Base-by-base conservation (phyloP, 1,284 basidiomycete species). In the Exobasidium cylindrosporum region DNA sequence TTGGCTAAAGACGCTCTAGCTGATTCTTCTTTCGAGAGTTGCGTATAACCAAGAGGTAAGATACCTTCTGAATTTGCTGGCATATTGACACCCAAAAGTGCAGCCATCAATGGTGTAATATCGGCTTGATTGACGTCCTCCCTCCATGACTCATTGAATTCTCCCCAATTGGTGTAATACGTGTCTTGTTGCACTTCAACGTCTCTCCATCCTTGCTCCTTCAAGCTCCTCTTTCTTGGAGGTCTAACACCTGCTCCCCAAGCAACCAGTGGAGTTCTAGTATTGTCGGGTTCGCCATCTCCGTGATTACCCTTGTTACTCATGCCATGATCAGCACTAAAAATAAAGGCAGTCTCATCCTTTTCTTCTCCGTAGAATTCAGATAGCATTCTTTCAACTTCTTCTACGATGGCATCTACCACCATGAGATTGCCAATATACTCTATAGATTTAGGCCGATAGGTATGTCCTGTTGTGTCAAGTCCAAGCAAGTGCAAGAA, bases 271-370 rank as follows among this genome's bases (percentile, higher is more conserved):
- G 91, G 91, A 0, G 91, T 93, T 24, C 89, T 86, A 4, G 91
- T 92, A 69, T 89, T 92, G 78, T 93, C 90, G 0, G 90, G 91
- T 69, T 93, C 87, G 30, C 91, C 91, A 71, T 94, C 91, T 1
- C 91, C 91, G 66, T 94, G 91, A 73, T 92, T 94, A 28, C 91
- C 91, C 61, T 92, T 89, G 47, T 84, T 85, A 6, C 88, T 90
- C 91, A 94, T 94, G 4, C 91, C 91, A 76, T 94, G 91, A 77
- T 94, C 91, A 0, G 92, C 89, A 2, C 90, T 92, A 76, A 94
- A 92, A 45, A 94, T 81, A 72, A 85, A 94, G 44, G 86, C 87
- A 0, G 91, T 93, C 57, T 87, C 85, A 13, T 52, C 28, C 17
- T 11, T 28, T 32, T 55, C 46, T 14, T 54, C 50, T 4, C 65